These are phyloP conservation scores for Aspergillus sparsus DNA, from an alignment of 495 filamentous ascomycete species.

Conservation along the genomic window DNA sequence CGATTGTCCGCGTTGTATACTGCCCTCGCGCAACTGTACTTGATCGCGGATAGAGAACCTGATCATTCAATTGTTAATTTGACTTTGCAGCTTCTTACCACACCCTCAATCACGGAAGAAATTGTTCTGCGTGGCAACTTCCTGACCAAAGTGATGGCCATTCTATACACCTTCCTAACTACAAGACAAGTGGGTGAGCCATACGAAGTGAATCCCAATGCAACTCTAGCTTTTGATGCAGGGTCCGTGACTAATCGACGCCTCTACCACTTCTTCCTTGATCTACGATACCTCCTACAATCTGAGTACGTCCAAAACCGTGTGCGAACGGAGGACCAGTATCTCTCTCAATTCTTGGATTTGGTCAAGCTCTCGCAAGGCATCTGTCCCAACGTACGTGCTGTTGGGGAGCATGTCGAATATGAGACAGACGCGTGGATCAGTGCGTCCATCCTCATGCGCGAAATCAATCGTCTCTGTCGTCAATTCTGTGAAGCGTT, in stretches of 20 bases:
- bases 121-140: constrained; percentile 96
- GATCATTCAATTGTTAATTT: constrained; percentile 99
- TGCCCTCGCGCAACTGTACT: constrained; percentile 86
- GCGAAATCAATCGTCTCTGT: constrained; percentile 90
- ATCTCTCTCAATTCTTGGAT: constrained; percentile 91
- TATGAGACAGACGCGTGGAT: constrained; percentile 99
- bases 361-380: constrained; percentile 94
- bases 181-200: constrained; percentile 94
- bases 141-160: constrained; percentile 89
- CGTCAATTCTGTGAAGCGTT: constrained; percentile 87
- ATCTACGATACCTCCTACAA: constrained; percentile 84
- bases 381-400: constrained; percentile 90
- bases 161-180: constrained; percentile 95
- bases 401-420: constrained; percentile 92
- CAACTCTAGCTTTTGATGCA: constrained; percentile 85
- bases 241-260: constrained; percentile 91
- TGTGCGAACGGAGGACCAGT: constrained; percentile 78
- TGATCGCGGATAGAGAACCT: constrained; percentile 94
- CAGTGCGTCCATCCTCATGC: constrained; percentile 87
- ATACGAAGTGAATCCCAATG: constrained; percentile 77
- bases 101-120: constrained; percentile 92
- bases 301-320: constrained; percentile 83
- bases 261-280: constrained; percentile 95
- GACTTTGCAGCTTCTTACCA: constrained; percentile 93
- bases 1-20: constrained; percentile 94